Evolutionary conservation across 2,329 filamentous ascomycete species (phyloP).

Genomic region (Grosmannia clavigera): DNA sequence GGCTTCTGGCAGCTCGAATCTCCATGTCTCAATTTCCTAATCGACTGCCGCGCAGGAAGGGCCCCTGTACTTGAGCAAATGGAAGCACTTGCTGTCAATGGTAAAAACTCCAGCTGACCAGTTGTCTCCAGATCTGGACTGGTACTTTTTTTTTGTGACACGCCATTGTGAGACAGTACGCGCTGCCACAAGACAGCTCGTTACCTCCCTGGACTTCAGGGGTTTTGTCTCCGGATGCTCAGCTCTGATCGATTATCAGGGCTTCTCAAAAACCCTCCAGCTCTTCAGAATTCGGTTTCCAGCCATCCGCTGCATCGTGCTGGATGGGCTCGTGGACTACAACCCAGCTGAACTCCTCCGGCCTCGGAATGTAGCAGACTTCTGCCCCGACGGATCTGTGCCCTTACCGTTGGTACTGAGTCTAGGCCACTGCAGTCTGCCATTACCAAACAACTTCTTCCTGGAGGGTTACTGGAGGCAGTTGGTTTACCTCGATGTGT

Average conservation of each 20-base stretch:
- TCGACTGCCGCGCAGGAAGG: no score
- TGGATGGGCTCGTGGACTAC: constrained; percentile 34
- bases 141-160: constrained; percentile 35
- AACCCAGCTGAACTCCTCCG: constrained; percentile 25
- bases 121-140: constrained; percentile 30
- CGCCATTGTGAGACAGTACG: constrained; percentile 23
- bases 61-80: background rate
- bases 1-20: no score
- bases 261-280: constrained; percentile 27
- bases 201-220: constrained; percentile 36
- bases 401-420: constrained; percentile 30
- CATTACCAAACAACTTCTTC: constrained; percentile 29
- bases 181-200: constrained; percentile 27
- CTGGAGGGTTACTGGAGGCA: constrained; percentile 21
- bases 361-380: background rate
- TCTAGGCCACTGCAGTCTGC: constrained; percentile 26
- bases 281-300: constrained; percentile 28
- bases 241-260: constrained; percentile 27
- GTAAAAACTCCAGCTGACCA: background rate
- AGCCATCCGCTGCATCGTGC: constrained; percentile 30
- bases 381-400: background rate
- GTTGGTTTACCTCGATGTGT: constrained; percentile 42
- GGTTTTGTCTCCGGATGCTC: constrained; percentile 26
- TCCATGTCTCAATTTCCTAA: no score
- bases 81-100: background rate